Evolutionary conservation across 139 green algal species (phyloP).

Genomic region (Tetraselmis chui): DNA sequence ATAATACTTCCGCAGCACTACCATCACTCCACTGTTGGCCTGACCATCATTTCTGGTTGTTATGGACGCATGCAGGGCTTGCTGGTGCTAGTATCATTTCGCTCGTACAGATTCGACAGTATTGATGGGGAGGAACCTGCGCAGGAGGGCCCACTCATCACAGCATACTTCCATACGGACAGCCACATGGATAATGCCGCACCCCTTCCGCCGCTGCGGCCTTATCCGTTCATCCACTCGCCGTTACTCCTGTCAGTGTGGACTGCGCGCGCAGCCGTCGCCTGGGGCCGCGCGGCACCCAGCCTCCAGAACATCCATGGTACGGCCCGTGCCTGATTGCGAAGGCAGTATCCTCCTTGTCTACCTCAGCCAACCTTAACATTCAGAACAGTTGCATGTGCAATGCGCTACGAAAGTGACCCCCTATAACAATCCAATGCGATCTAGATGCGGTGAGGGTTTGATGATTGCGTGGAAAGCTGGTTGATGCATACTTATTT

Average conservation of each 20-base stretch:
- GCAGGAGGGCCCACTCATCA: background rate
- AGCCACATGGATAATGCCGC: background rate
- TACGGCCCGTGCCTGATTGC: too few species aligned
- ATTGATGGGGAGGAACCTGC: background rate
- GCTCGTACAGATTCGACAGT: background rate
- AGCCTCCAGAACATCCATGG: background rate
- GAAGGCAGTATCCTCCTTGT: too few species aligned
- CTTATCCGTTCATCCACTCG: background rate
- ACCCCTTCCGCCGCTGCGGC: background rate
- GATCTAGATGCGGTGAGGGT: too few species aligned
- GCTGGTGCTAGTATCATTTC: background rate
- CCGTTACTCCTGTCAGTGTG: background rate
- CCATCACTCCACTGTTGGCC: background rate
- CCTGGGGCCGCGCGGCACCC: background rate
- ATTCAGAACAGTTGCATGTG: background rate
- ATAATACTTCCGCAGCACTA: too few species aligned
- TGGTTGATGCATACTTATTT: background rate
- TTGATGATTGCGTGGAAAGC: too few species aligned
- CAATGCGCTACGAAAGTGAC: too few species aligned
- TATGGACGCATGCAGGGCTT: background rate
- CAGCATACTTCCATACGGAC: too few species aligned
- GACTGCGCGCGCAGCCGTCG: background rate
- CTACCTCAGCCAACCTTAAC: too few species aligned
- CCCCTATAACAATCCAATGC: too few species aligned
- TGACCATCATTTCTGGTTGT: background rate